Evolutionary conservation across 768 basidiomycete species (phyloP).

Genomic region (Trametes villosa): DNA sequence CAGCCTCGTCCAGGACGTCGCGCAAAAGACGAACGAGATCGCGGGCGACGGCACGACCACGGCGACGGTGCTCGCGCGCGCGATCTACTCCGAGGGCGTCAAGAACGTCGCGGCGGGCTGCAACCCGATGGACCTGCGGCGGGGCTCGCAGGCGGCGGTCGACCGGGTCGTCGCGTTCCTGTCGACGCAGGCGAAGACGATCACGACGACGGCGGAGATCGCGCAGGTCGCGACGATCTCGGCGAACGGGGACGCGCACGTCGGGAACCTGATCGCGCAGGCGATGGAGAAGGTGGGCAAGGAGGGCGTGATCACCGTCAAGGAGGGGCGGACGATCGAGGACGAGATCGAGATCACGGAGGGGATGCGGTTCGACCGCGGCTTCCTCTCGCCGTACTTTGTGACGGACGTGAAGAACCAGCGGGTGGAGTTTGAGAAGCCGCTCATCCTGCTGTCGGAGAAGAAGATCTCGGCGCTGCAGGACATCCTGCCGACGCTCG

Average conservation of each 20-base stretch:
- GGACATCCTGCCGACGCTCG: constrained; percentile 93
- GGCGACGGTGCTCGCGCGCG: constrained; percentile 94
- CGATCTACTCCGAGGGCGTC: constrained; percentile 98
- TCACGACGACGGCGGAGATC: constrained; percentile 97
- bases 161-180: constrained; percentile 91
- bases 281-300: constrained; percentile 99
- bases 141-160: constrained; percentile 97
- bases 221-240: constrained; percentile 99
- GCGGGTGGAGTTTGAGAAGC: constrained; percentile 97
- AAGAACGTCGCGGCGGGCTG: constrained; percentile 99
- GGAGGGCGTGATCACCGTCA: constrained; percentile 99
- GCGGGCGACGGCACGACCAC: constrained; percentile 99
- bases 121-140: constrained; percentile 99
- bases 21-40: constrained; percentile 94
- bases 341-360: constrained; percentile 99
- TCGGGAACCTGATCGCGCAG: constrained; percentile 94
- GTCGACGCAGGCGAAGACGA: constrained; percentile 84
- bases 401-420: constrained; percentile 97
- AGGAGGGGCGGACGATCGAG: constrained; percentile 97
- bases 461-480: constrained; percentile 97
- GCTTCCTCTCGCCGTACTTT: constrained; percentile 97
- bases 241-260: constrained; percentile 78
- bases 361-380: constrained; percentile 99
- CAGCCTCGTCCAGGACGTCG: constrained; percentile 94
- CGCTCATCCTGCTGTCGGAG: constrained; percentile 89